Evolutionary conservation across 768 basidiomycete species (phyloP), one percentile per base, ranked within the genome.

Genomic region (Suillus subaureus): DNA sequence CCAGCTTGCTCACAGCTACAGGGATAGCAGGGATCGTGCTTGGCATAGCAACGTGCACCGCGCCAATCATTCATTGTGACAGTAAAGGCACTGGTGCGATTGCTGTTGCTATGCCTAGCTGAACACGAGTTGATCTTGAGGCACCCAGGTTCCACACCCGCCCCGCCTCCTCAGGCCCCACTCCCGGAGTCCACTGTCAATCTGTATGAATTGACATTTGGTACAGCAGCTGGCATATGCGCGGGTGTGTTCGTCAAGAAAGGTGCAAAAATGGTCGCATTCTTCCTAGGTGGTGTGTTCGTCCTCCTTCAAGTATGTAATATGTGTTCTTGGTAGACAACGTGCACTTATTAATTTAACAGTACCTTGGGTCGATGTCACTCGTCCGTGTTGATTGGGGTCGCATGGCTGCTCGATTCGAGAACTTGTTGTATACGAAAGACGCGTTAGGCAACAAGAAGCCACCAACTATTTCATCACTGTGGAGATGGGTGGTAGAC

Each of bases 161-260:
- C 18, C 11, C 69, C 71, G 2, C 40, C 54, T 37, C 16, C 66
- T 21, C 63, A 73, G 13, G 66, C 74, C 0, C 85, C 87, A 16
- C 89, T 84, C 4, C 91, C 91, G 2, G 69, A 78, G 54, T 95
- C 94, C n/a, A 83, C 87, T 0, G 81, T 97, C n/a, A 92, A 89
- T 63, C 64, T 87, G 23, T 90, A 90, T 72, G 90, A 97, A 69
- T 85, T 99, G 33, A 82, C 89, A 0, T 98, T 98, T 74, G 97
- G 97, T 13, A 93, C 94, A 6, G 89, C 92, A 0, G 86, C 89
- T 64, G 97, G 97, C 0, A 74, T 99, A 49, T 97, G 94, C 71
- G 88, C 94, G 0, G 97, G 97, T 0, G 84, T 99, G 0, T 99
- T 99, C 73, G 82, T 97, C 70, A 98, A 97, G 79, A 98, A 97